A percentile compares a stretch with the other conserved stretches of the same genome.
Evolutionary conservation across 1,284 basidiomycete genomes (phyloP).

Genomic region (Spongispora temasekensis): DNA sequence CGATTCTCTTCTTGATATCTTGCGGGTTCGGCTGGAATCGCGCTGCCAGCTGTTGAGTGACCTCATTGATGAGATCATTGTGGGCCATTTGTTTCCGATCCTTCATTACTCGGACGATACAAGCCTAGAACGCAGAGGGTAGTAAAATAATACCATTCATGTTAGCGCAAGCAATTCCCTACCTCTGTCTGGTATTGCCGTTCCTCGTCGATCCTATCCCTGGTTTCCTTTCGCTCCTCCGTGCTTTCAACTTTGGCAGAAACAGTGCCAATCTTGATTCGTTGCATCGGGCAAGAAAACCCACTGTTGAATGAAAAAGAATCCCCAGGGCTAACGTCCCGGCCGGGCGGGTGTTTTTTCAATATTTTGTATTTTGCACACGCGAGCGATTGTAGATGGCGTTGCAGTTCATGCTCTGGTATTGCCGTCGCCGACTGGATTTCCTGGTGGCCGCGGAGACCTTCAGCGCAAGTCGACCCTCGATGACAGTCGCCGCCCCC

Average conservation of each 20-base stretch:
- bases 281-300: slow-evolving; percentile 81
- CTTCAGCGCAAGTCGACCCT: slow-evolving; percentile 1
- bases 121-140: slow-evolving; percentile 62
- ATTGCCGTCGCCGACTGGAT: slow-evolving; percentile 75
- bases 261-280: slow-evolving; percentile 94
- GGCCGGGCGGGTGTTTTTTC: slow-evolving; percentile 87
- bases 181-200: slow-evolving; percentile 90
- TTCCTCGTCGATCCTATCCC: slow-evolving; percentile 91
- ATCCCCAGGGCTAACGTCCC: slow-evolving; percentile 79
- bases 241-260: slow-evolving; percentile 84
- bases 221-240: slow-evolving; percentile 91
- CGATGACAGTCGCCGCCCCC: background rate
- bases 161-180: slow-evolving; percentile 7
- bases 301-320: slow-evolving; percentile 87
- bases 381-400: slow-evolving; percentile 93
- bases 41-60: slow-evolving; percentile 79
- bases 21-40: slow-evolving; percentile 88
- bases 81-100: slow-evolving; percentile 89
- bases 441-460: slow-evolving; percentile 46
- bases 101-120: slow-evolving; percentile 98
- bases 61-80: slow-evolving; percentile 90
- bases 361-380: slow-evolving; percentile 97
- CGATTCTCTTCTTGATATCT: slow-evolving; percentile 93
- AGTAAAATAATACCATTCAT: slow-evolving; percentile 6
- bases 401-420: slow-evolving; percentile 77